Base-by-base conservation (phyloP, 2,329 filamentous ascomycete genomes). In the Pezicula carpinea region DNA sequence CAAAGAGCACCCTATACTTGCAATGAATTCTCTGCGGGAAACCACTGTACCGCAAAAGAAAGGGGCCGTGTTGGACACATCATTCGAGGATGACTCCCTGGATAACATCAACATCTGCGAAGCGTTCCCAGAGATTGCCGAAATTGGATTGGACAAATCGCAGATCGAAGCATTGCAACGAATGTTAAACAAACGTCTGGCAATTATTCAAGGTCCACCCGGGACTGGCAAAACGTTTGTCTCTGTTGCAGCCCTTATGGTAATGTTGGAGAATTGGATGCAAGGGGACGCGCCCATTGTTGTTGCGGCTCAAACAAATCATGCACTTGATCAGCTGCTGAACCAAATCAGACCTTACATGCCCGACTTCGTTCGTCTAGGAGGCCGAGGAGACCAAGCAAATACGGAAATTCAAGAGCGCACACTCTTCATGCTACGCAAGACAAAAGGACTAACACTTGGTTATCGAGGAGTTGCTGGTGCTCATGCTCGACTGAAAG, bases 261-360 rank as follows among this genome's bases (percentile, higher is more conserved):
- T 84, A 1, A 69, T 91, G 44, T 69, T 89, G 0, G 66, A 73
- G 1, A 87, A 85, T 44, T 74, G 79, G 58, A 61, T 64, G 2
- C 57, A 61, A 2, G 70, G 66, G 0, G 80, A 84, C 48, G 76
- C 82, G 7, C 87, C 87, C 0, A 82, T 96, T 23, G 74, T 96
- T 17, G 73, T 96, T 3, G 79, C 89, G 0, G 89, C 89, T 6
- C 89, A 96, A 58, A 96, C 90, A 0, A 96, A 96, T 49, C 89
- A 96, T 64, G 90, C 90, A 0, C 69, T 96, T 0, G 90, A 96
- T 56, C 90, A 96, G 60, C 71, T 96, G 0, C 70, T 96, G 0
- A 61, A 59, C 29, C 58, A 63, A 38, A 50, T 65, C 14, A 26
- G 56, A 10, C 36, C 39, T 5, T 85, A 85, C 54, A 82, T 85